Percentiles rank a stretch among this genome's conserved stretches.
Conservation (phyloP, 495 filamentous ascomycete species). For the Thermothielavioides terrestris region DNA sequence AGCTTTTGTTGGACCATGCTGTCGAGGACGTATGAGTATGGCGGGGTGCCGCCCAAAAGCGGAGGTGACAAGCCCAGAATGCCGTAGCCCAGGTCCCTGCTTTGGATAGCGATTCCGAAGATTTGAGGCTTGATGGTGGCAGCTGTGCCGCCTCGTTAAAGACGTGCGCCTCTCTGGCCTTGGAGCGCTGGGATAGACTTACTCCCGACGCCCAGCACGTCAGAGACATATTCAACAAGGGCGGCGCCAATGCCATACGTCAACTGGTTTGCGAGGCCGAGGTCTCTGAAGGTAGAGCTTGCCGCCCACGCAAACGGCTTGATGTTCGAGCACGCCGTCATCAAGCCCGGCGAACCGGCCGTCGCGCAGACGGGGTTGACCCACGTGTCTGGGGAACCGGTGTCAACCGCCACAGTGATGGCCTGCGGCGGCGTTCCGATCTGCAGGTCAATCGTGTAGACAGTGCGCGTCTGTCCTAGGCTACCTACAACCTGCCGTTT, state of each 20-base stretch:
- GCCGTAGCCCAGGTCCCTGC: not conserved
- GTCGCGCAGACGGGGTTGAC: not conserved
- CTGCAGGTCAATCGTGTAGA: not conserved
- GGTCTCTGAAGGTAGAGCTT: not conserved
- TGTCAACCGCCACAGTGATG: not conserved
- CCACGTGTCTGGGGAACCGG: not conserved
- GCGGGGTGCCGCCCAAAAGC: not conserved
- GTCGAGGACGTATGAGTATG: not conserved
- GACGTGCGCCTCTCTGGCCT: not conserved
- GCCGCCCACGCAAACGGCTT: too few species aligned
- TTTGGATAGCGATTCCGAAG: not conserved
- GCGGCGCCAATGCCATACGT: not conserved
- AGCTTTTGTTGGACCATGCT: not conserved
- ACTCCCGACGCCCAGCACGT: not conserved
- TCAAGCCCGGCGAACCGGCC: not conserved
- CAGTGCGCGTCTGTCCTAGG: too few species aligned
- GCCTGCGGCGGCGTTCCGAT: not conserved
- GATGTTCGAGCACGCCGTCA: too few species aligned
- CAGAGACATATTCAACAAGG: not conserved
- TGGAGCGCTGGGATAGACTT: too few species aligned
- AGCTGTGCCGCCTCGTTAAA: not conserved
- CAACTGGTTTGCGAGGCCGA: not conserved
- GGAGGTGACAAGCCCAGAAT: not conserved
- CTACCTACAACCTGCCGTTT: too few species aligned
- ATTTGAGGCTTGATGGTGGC: not conserved